Evolutionary conservation across 257 asterid genomes (phyloP), one percentile per base, ranked within the genome.

Genomic region (Fraxinus americana): DNA sequence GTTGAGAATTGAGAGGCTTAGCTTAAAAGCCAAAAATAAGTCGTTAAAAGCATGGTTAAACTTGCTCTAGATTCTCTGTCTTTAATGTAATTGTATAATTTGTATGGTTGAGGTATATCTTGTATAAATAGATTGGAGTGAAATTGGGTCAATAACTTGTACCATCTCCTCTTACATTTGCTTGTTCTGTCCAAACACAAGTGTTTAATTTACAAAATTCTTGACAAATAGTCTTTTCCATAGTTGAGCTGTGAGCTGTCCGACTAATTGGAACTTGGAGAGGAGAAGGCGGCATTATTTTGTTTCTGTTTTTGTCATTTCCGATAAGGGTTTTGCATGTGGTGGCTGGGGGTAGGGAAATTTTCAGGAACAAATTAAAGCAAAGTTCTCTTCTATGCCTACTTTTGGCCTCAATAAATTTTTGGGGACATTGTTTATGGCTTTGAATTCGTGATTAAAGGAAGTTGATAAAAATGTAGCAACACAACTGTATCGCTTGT

Each of bases 381-480:
- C 57, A 48, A 73, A 73, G 30, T 50, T 48, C 66, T 48, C 57
- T 57, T 57, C 67, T n/a, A 21, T 10, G 67, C 67, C 13, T 6
- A n/a, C 23, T 10, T 21, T 59, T 59, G 32, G 54, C 32, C 74
- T 34, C 14, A 29, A 23, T 70, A 35, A 35, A 19, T 16, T 10
- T 34, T 34, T 36, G 29, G 43, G 50, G 32, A 41, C 16, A 70
- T 35, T 19, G 23, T 19, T 54, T 43, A 41, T 10, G 50, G 23
- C 65, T 54, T 10, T 21, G 5, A 72, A 48, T 32, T 41, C 43
- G 54, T 7, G 36, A 29, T 50, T 50, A 72, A 13, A 48, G 76
- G 16, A 72, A 45, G 19, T 17, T 13, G 73, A 71, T 29, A 67
- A 21, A 79, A 57, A 73, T 73, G 80, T 50, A 70, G 34, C 25